phyloP scores from a whole-genome alignment of 2,329 filamentous ascomycete genomes.

The Trichoderma brevicompactum region DNA sequence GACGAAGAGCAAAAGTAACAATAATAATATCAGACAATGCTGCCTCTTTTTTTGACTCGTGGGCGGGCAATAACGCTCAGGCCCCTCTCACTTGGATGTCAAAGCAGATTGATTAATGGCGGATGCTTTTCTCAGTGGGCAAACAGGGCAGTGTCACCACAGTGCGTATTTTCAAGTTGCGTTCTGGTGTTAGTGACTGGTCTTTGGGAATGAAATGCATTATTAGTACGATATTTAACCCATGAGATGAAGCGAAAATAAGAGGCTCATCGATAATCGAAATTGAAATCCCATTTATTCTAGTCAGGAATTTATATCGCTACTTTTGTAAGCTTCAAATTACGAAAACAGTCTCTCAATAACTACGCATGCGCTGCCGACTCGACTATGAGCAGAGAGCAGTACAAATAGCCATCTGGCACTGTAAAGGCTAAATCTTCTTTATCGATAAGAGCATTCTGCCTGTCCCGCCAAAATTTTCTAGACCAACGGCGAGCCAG shows the following conservation, averaged over 20 bases:
- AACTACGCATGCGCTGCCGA: not conserved
- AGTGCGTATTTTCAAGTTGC: conserved; percentile 13
- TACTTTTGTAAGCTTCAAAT: not conserved
- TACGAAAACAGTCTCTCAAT: no score
- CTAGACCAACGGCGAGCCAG: conserved; percentile 25
- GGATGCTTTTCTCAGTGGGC: conserved; percentile 18
- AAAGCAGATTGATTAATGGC: not conserved
- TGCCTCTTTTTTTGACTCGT: not conserved
- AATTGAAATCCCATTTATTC: not conserved
- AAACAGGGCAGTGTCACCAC: conserved; percentile 20
- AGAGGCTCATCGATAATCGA: not conserved
- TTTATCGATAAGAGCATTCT: conserved; percentile 43
- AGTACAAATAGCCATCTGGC: not conserved
- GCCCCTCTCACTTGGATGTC: not conserved
- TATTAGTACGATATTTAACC: not conserved
- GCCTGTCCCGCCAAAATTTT: conserved; percentile 37
- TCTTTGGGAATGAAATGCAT: no score
- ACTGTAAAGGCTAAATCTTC: not conserved
- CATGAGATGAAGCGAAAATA: not conserved
- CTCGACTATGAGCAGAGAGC: not conserved
- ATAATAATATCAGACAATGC: not conserved
- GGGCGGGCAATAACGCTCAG: not conserved
- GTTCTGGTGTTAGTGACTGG: not conserved
- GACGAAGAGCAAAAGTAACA: not conserved
- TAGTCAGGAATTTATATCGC: not conserved